phyloP scores from a whole-genome alignment of 1,284 basidiomycete genomes.

The Moesziomyces sp. region DNA sequence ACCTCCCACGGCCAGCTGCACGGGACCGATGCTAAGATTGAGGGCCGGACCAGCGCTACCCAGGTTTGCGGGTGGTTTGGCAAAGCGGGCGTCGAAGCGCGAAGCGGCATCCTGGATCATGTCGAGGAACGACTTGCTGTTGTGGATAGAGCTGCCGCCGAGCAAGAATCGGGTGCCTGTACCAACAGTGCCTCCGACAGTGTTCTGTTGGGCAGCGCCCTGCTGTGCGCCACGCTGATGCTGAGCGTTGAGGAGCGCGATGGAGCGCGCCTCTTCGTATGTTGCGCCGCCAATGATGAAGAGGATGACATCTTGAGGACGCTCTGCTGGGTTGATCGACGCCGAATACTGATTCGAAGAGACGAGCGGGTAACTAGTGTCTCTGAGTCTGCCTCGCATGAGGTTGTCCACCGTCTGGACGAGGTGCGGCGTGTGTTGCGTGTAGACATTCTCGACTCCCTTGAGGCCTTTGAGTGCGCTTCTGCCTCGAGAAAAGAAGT shows the following conservation, averaged over 20 bases:
- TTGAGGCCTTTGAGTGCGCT: constrained; percentile 95
- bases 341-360: constrained; percentile 8
- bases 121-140: constrained; percentile 57
- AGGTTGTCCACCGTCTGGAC: constrained; percentile 90
- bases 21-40: constrained; percentile 59
- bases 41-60: constrained; percentile 37
- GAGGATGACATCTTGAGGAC: constrained; percentile 65
- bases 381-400: constrained; percentile 84
- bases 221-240: constrained; percentile 29
- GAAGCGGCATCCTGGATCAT: constrained; percentile 63
- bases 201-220: constrained; percentile 11
- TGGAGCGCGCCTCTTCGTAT: constrained; percentile 63
- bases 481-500: constrained; percentile 91
- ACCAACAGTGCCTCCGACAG: constrained; percentile 30
- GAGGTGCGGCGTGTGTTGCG: constrained; percentile 94
- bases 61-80: constrained; percentile 50
- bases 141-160: constrained; percentile 63
- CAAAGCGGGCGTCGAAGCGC: constrained; percentile 48
- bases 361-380: constrained; percentile 83
- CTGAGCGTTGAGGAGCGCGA: constrained; percentile 60
- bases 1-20: constrained; percentile 51
- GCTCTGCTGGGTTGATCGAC: constrained; percentile 10
- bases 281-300: constrained; percentile 66
- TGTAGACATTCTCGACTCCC: constrained; percentile 99
- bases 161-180: constrained; percentile 59